phyloP scores from a whole-genome alignment of 768 basidiomycete genomes.

The Amanita rimosa region DNA sequence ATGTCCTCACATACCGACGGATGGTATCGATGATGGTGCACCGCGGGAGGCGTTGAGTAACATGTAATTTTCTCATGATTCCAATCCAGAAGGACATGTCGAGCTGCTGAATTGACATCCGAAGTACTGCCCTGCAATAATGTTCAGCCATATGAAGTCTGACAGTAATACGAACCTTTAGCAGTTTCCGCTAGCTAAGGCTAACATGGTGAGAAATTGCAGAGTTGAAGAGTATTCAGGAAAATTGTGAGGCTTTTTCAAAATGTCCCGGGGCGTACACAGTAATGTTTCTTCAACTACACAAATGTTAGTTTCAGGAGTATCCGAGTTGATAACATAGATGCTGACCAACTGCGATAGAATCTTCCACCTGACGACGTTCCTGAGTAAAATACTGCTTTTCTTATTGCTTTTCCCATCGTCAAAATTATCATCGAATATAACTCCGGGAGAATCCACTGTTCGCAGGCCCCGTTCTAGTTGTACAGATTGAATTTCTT shows the following conservation, averaged over 20 bases:
- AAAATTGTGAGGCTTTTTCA: conserved; percentile 80
- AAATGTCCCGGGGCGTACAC: conserved; percentile 56
- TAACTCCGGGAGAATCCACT: conserved; percentile 95
- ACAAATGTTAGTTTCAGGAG: conserved; percentile 1
- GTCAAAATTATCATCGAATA: conserved; percentile 66
- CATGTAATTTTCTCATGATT: conserved; percentile 94
- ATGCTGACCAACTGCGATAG: conserved; percentile 68
- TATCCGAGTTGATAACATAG: neutral
- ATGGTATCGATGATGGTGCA: conserved; percentile 70
- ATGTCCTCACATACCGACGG: conserved; percentile 22
- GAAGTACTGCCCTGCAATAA: conserved; percentile 73
- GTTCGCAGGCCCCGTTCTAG: conserved; percentile 89
- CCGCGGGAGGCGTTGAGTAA: conserved; percentile 64
- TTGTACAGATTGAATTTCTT: conserved; percentile 82
- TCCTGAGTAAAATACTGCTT: conserved; percentile 65
- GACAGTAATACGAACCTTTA: conserved; percentile 43
- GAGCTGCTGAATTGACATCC: conserved; percentile 72
- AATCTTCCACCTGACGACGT: conserved; percentile 88
- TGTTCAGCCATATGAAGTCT: neutral
- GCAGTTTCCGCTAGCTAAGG: conserved; percentile 68
- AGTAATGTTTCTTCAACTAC: conserved; percentile 79
- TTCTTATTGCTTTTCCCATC: conserved; percentile 36
- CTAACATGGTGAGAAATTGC: conserved; percentile 86
- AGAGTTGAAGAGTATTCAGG: conserved; percentile 62
- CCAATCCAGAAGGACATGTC: conserved; percentile 83